A percentile compares a stretch with the other conserved stretches of the same genome.
Evolutionary conservation across 768 basidiomycete genomes (phyloP).

Genomic region (Gloeopeniophorella convolvens): DNA sequence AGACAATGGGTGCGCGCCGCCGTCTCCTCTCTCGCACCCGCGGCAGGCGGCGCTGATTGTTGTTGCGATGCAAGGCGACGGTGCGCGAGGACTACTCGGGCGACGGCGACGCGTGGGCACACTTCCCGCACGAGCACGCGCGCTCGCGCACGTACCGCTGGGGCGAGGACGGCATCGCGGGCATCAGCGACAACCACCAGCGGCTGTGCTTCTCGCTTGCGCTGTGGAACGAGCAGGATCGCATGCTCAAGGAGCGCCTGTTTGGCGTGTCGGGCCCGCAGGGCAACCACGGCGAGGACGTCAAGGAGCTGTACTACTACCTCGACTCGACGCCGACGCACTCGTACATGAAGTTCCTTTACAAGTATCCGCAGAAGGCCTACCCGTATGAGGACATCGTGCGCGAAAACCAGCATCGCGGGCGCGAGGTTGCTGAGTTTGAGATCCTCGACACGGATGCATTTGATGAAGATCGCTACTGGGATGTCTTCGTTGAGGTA

Average conservation of each 20-base stretch:
- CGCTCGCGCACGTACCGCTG: slow-evolving; percentile 94
- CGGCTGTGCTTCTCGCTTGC: slow-evolving; percentile 86
- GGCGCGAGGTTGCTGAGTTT: slow-evolving; percentile 82
- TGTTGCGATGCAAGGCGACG: slow-evolving; percentile 59
- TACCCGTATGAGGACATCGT: slow-evolving; percentile 96
- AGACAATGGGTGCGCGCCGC: slow-evolving; percentile 81
- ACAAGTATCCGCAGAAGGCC: slow-evolving; percentile 93
- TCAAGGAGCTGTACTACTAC: slow-evolving; percentile 98
- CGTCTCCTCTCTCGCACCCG: background rate
- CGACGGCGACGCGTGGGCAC: slow-evolving; percentile 93
- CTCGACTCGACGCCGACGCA: slow-evolving; percentile 98
- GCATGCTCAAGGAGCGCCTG: slow-evolving; percentile 92
- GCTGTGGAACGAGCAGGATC: slow-evolving; percentile 92
- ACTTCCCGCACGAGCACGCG: slow-evolving; percentile 91
- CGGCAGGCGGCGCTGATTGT: background rate
- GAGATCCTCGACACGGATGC: slow-evolving; percentile 90
- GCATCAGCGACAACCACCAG: slow-evolving; percentile 96
- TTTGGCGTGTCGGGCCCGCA: slow-evolving; percentile 96
- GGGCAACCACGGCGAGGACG: slow-evolving; percentile 99
- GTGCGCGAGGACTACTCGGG: slow-evolving; percentile 98
- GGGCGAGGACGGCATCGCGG: slow-evolving; percentile 98
- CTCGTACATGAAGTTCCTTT: slow-evolving; percentile 99
- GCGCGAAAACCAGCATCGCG: slow-evolving; percentile 72
- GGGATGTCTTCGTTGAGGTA: slow-evolving; percentile 98
- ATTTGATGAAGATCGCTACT: slow-evolving; percentile 91